These are phyloP conservation scores for Xylaria venustula DNA, from an alignment of 495 filamentous ascomycete species.

Conservation along the genomic window DNA sequence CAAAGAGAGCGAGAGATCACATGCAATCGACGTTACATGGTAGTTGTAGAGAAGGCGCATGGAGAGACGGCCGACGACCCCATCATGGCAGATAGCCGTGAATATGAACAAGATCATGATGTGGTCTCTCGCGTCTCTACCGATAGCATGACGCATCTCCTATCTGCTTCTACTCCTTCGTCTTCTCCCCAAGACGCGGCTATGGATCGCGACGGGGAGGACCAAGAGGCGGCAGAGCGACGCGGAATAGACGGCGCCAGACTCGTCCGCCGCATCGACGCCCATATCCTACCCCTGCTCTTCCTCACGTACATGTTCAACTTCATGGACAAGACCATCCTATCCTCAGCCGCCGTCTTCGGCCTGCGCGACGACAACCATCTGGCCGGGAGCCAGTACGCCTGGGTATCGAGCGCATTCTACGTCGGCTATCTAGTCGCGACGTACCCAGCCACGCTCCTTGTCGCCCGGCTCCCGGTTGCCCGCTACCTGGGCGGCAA, in stretches of 20 bases:
- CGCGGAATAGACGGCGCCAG: constrained; percentile 10
- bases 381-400: constrained; percentile 35
- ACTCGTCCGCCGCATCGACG: constrained; percentile 33
- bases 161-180: not conserved
- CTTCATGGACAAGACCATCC: constrained; percentile 40
- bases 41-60: not conserved
- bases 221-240: not conserved
- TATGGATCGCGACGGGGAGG: not conserved
- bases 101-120: not conserved
- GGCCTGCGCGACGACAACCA: constrained; percentile 32
- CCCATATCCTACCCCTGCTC: constrained; percentile 27
- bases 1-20: not conserved
- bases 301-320: constrained; percentile 31
- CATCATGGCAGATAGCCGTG: not conserved
- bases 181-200: not conserved
- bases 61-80: not conserved
- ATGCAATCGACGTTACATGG: not conserved
- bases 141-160: not conserved
- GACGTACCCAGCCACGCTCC: constrained; percentile 28
- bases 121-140: not conserved
- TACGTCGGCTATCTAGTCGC: constrained; percentile 36
- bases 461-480: constrained; percentile 31
- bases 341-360: constrained; percentile 35
- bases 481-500: constrained; percentile 29
- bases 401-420: constrained; percentile 36